phyloP scores from a whole-genome alignment of 257 asterid genomes.

The Cynanchum wilfordii region DNA sequence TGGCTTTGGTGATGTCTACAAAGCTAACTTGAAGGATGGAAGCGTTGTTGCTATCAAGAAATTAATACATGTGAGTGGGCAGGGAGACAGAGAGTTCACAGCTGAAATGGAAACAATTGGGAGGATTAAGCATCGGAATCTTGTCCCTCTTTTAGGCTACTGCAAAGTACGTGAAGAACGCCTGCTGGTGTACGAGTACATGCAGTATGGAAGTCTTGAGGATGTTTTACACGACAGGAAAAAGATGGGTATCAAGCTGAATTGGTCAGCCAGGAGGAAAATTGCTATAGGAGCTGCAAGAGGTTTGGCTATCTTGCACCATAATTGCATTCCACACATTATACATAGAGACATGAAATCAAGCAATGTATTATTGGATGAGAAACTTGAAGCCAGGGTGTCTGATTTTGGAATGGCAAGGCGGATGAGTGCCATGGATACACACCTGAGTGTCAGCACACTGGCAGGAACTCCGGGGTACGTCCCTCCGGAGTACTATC shows the following conservation, averaged over 20 bases:
- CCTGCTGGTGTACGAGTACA: constrained; percentile 82
- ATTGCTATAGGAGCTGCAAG: constrained; percentile 85
- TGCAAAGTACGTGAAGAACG: constrained; percentile 90
- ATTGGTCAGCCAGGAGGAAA: constrained; percentile 69
- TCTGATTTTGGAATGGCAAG: constrained; percentile 99
- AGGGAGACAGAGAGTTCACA: constrained; percentile 84
- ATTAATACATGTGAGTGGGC: constrained; percentile 75
- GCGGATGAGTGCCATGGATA: constrained; percentile 77
- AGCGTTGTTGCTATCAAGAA: constrained; percentile 83
- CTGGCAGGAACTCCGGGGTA: constrained; percentile 95
- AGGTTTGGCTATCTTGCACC: constrained; percentile 88
- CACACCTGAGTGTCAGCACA: constrained; percentile 89
- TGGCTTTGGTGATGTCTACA: constrained; percentile 92
- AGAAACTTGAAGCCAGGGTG: constrained; percentile 74
- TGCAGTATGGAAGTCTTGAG: constrained; percentile 89
- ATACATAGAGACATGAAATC: constrained; percentile 99
- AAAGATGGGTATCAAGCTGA: constrained; percentile 58
- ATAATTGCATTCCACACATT: constrained; percentile 84
- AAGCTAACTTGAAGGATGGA: constrained; percentile 80
- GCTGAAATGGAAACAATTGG: constrained; percentile 99
- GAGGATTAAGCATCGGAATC: constrained; percentile 76
- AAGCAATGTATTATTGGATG: constrained; percentile 89
- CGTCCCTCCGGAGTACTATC: constrained; percentile 95
- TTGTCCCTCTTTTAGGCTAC: constrained; percentile 79
- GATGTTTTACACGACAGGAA: constrained; percentile 68